A percentile compares a stretch with the other conserved stretches of the same genome.
Conservation (phyloP, 2,329 filamentous ascomycete genomes). For the Zopfia rhizophila region DNA sequence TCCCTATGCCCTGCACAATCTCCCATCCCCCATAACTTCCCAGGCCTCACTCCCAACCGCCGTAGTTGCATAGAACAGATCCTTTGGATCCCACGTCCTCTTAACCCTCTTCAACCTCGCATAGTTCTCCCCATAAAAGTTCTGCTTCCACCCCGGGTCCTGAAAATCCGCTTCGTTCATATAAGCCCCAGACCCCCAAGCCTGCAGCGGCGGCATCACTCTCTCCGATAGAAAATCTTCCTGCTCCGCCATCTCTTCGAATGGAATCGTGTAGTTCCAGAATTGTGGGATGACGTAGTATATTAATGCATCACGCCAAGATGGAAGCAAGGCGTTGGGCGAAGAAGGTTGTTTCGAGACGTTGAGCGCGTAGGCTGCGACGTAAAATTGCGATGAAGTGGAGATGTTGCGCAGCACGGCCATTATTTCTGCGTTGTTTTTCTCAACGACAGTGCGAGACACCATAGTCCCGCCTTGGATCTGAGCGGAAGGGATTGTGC, state of each 20-base stretch:
- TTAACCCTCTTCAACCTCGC: not conserved
- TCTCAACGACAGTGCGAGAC: conserved; percentile 16
- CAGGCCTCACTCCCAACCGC: conserved; percentile 4
- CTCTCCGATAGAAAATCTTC: not conserved
- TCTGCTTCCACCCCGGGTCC: not conserved
- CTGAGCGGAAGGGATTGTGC: conserved; percentile 13
- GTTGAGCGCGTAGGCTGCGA: conserved; percentile 14
- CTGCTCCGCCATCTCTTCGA: conserved; percentile 6
- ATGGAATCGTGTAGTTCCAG: conserved; percentile 19
- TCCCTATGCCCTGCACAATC: not conserved
- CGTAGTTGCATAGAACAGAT: conserved; percentile 1
- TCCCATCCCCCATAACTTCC: not conserved
- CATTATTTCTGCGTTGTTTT: conserved; percentile 25
- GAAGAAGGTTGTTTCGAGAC: conserved; percentile 12
- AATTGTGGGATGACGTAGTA: conserved; percentile 13
- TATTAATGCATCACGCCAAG: conserved; percentile 33
- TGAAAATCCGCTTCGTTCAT: conserved; percentile 21
- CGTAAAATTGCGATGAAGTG: conserved; percentile 7
- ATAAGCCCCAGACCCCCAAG: too few species aligned
- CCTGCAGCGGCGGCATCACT: conserved; percentile 11
- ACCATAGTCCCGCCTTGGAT: conserved; percentile 23
- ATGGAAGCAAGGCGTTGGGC: conserved; percentile 34
- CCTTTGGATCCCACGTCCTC: conserved; percentile 1
- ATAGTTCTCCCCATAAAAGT: conserved; percentile 3
- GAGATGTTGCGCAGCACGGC: conserved; percentile 10